Base-by-base conservation (phyloP, 2,329 filamentous ascomycete species). In the Colletotrichum sp. region DNA sequence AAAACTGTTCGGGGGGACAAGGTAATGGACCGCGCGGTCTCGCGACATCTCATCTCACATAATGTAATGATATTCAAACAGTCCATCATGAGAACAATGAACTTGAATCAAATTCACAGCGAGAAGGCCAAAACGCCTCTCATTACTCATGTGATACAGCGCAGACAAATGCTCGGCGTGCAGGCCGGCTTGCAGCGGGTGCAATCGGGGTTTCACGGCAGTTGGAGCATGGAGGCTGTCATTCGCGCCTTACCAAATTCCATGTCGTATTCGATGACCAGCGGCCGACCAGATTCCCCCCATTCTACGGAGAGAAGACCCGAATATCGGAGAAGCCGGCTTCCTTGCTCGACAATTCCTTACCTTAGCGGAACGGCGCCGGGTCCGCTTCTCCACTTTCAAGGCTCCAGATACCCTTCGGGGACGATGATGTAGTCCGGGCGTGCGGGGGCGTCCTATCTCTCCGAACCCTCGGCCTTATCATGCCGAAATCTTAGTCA, bases 331-430 rank as follows among this genome's bases (percentile, higher is more conserved):
- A 68, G n/a, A 28, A n/a, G 5, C 28, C 60, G 49, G 72, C 18
- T 24, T 39, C 8, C 16, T 8, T 6, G 16, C 72, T 78, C 77
- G 70, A 65, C 75, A 77, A 77, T 64, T 75, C 71, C 65, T 78
- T 67, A 77, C 67, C 57, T 77, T 77, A 62, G 64, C 70, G 67
- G 76, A 75, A 69, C 63, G 74, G 70, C 57, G 49, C 44, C 77
- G 70, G 68, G 39, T 8, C 15, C 26, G 12, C 18, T 32, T 57
- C 64, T 67, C 70, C 57, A 64, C 62, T 59, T 44, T n/a, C 24
- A 28, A 66, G 77, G 52, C 66, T 78, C 67, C 16, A 74, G 44
- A 49, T 77, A 55, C 74, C 71, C 59, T 77, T 78, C 69, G 77
- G 71, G 57, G 64, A 69, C 49, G 24, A 26, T 21, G 39, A 66